Base-by-base conservation (phyloP, 371 early-diverging fungal species). In the Actinomortierella wolfii region DNA sequence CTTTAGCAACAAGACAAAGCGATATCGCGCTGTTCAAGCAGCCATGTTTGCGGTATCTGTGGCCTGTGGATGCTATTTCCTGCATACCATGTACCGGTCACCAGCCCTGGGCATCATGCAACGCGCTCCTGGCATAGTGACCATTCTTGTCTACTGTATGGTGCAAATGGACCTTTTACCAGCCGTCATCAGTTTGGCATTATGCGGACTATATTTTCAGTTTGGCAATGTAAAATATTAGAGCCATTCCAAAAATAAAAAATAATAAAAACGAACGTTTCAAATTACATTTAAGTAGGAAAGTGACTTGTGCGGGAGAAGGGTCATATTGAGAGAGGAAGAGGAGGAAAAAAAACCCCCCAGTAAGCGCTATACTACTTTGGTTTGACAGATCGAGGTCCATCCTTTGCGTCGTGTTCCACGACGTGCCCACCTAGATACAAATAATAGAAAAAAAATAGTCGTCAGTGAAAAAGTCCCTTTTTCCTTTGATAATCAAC, bases 71-170 rank as follows among this genome's bases (percentile, higher is more conserved):
- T 76, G 83, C 18, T 81, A 83, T 61, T 68, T 86, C 20, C 51
- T 86, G 60, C 84, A 81, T 47, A 86, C 84, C 1, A 63, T 84
- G 56, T 76, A 61, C 51, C 76, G 81, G 28, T 79, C 86, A 4
- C 84, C 86, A n/a, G 84, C 86, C 1, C 53, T 84, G 51, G 86
- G 86, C 1, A 83, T 83, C 64, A 86, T 86, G 86, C 61, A 80
- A 57, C 81, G 86, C 25, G 82, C 86, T 18, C 86, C 86, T 7
- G 86, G 86, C 3, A 62, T 86, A 25, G 83, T 84, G 24, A 86
- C 86, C 3, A 74, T 84, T 6, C 82, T 84, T 67, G 80, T 86
- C 17, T 86, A 86, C 51, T 83, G 84, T 34, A 78, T 84, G 44
- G 80, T 84, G 5, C 86, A 86, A 41, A 56, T 84, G 21, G 78